Evolutionary conservation across 306 rosid species (phyloP), one percentile per base, ranked within the genome.

Genomic region (Albizia julibrissin): DNA sequence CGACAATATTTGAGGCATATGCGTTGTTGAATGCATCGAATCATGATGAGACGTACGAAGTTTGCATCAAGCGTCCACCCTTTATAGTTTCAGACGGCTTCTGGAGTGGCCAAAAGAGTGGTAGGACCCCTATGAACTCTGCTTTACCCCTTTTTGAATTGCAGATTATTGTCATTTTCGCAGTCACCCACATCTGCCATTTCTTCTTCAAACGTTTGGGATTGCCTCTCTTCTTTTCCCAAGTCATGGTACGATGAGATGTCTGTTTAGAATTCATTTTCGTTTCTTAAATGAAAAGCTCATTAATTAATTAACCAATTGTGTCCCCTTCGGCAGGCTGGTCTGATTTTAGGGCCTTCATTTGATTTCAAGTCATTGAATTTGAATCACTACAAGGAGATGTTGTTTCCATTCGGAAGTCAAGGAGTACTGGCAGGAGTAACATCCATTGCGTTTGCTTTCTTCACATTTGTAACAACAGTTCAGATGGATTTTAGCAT

Each of bases 401-500:
- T 16, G 49, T 19, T 85, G 24, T 82, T 90, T 29, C 74, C 80
- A 1, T 31, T 1, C 24, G 77, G 84, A 18, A 87, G 90, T 77
- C 89, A 85, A 79, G 86, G 81, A 70, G 22, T 64, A 37, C 44
- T 91, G 1, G 88, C 74, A 8, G 18, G 72, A 72, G 0, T 89
- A n/a, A 11, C 88, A 6, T 33, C 34, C 6, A 3, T 77, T 7
- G 90, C 86, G 9, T 89, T 62, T 66, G 29, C 22, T 1, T 50
- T 83, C 5, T 86, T 81, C 49, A 3, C 76, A 43, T 89, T 91
- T 21, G 6, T 80, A 10, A 40, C 58, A 5, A 80, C 71, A 3
- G 91, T 82, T 11, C 85, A 88, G 58, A 88, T 89, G 91, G 90
- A 91, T 54, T n/a, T 83, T 10, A 83, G 80, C 37, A 59, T 84